Base-by-base conservation (phyloP, 441 rosid species). In the Codiaeum variegatum region DNA sequence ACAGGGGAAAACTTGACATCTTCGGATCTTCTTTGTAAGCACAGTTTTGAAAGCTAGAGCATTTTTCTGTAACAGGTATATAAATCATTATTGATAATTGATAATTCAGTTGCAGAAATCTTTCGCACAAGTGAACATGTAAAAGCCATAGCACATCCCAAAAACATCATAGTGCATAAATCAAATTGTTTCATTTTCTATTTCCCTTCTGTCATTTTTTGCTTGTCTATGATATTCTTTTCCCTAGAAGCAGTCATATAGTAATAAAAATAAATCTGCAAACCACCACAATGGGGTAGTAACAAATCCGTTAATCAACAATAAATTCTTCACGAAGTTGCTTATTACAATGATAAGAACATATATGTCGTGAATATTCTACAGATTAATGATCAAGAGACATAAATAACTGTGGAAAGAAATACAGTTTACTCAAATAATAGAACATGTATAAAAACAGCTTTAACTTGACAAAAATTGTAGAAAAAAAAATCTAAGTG, bases 311-410 rank as follows among this genome's bases (percentile, higher is more conserved):
- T 70, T 49, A 36, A 72, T 67, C 66, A 70, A 74, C 55, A 64
- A 15, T 51, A 76, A 76, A 42, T 70, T 81, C 76, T 73, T 68
- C 52, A 26, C n/a, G 46, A 38, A 55, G 76, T 62, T 72, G 55
- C 74, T 77, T 73, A 71, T 54, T 77, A 83, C 83, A 83, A 68
- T 47, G 62, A 69, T 69, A 24, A 58, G 19, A 75, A 60, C 71
- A 62, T 54, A 47, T 60, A 66, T 42, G 63, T 66, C 64, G 10
- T 54, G 69, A 71, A 76, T 70, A 67, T 76, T 70, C 76, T 71
- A 81, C 77, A 75, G 67, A 81, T 67, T 72, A 65, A 62, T 11
- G 24, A 80, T 76, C 32, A 40, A 62, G 66, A 23, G 26, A 6
- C 38, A 55, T 72, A 71, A 70, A 69, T 44, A 56, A 65, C 61